Evolutionary conservation across 768 basidiomycete genomes (phyloP).

Genomic region (Mycena rosella): DNA sequence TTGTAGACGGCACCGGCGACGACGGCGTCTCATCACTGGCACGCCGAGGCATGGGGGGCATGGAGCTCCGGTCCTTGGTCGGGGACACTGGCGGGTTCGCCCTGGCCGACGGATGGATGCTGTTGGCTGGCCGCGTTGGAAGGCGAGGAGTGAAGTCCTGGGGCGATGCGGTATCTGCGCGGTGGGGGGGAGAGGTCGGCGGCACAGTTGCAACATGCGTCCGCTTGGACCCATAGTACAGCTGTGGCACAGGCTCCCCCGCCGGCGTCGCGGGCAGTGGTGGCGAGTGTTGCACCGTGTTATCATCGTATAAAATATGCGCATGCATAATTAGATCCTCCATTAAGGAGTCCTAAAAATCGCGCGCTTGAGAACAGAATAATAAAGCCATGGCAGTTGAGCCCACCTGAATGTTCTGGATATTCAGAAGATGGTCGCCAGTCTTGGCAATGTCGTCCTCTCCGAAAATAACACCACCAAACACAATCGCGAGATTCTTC

Average conservation of each 20-base stretch:
- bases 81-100: conserved; percentile 62
- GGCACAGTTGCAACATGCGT: conserved; percentile 73
- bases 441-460: conserved; percentile 90
- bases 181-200: conserved; percentile 42
- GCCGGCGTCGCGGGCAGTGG: conserved; percentile 81
- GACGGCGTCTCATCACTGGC: conserved; percentile 28
- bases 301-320: conserved; percentile 75
- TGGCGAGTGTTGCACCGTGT: conserved; percentile 62
- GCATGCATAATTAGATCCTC: conserved; percentile 87
- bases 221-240: conserved; percentile 78
- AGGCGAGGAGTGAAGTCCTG: conserved; percentile 83
- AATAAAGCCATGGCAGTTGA: not conserved
- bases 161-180: conserved; percentile 46
- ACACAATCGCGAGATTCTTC: conserved; percentile 92
- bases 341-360: conserved; percentile 68
- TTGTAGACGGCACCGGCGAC: conserved; percentile 32
- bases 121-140: conserved; percentile 75
- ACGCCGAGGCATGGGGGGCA: conserved; percentile 35
- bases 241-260: conserved; percentile 68
- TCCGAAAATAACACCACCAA: conserved; percentile 90
- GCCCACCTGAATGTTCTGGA: conserved; percentile 82
- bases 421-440: conserved; percentile 77
- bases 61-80: conserved; percentile 47
- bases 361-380: conserved; percentile 4
- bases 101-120: conserved; percentile 84